These are phyloP conservation scores for Trichomonas gallinae DNA, from an alignment of 208 protist species.

Conservation along the genomic window DNA sequence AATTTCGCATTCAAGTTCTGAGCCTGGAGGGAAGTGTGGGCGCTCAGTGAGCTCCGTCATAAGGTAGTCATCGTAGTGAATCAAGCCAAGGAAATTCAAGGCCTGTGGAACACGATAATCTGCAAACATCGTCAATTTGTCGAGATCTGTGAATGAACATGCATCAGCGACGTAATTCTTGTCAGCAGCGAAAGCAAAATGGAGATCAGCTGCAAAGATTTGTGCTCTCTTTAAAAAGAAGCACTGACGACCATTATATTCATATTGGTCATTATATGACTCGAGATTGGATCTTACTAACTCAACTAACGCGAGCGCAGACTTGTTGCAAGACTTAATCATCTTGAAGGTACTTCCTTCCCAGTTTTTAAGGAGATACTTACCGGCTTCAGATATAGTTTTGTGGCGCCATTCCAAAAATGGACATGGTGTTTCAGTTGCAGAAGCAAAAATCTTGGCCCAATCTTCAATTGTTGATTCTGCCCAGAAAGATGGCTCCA, in stretches of 20 bases:
- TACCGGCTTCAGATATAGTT: background rate
- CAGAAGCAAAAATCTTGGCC: background rate
- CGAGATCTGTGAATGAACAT: background rate
- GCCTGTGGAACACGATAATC: constrained; percentile 13
- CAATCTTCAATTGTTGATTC: background rate
- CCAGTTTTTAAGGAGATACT: background rate
- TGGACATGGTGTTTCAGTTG: background rate
- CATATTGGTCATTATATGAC: background rate
- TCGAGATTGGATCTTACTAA: background rate
- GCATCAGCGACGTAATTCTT: background rate
- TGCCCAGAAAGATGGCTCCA: background rate
- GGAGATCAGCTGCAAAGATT: constrained; percentile 5
- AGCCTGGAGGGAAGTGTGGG: background rate
- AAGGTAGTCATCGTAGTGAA: background rate
- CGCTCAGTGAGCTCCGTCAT: background rate
- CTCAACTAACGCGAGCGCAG: background rate
- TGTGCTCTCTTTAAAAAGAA: background rate
- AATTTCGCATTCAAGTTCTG: background rate
- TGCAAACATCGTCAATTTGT: constrained; percentile 6
- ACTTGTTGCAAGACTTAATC: background rate
- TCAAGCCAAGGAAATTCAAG: background rate
- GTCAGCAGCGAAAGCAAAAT: background rate
- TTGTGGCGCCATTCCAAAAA: background rate
- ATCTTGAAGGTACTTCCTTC: background rate
- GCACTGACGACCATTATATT: background rate